Evolutionary conservation across 176 grass and related monocot genomes (phyloP).

Genomic region (Oryza longistaminata): DNA sequence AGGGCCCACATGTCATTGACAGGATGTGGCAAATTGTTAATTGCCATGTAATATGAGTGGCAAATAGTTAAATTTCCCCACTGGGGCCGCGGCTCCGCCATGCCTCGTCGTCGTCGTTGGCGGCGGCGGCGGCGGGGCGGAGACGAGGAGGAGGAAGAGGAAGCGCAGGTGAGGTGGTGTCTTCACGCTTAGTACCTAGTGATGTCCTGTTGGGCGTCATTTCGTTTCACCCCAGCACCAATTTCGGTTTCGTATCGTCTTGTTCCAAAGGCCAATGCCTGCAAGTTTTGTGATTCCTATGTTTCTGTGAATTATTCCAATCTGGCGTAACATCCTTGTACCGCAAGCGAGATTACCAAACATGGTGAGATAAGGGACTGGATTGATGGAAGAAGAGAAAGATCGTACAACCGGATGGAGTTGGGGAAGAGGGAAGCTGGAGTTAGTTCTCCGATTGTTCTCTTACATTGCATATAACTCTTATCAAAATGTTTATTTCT

Average conservation of each 20-base stretch:
- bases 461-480: not conserved
- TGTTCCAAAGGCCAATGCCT: not conserved
- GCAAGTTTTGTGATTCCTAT: not conserved
- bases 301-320: not conserved
- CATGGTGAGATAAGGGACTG: not conserved
- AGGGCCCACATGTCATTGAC: no score
- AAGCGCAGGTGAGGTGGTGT: not conserved
- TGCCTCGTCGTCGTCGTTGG: not conserved
- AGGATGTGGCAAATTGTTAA: no score
- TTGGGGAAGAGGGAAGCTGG: not conserved
- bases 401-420: not conserved
- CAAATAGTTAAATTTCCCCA: not conserved
- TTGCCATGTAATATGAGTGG: no score
- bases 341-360: no score
- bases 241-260: not conserved
- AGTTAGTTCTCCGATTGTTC: not conserved
- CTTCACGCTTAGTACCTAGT: not conserved
- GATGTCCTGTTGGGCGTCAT: not conserved
- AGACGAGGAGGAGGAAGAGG: not conserved
- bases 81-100: not conserved
- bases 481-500: not conserved
- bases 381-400: not conserved
- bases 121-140: not conserved
- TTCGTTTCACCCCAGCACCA: not conserved
- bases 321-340: not conserved